Evolutionary conservation across 208 protist species (phyloP).

Genomic region (Acanthamoeba divionensis): DNA sequence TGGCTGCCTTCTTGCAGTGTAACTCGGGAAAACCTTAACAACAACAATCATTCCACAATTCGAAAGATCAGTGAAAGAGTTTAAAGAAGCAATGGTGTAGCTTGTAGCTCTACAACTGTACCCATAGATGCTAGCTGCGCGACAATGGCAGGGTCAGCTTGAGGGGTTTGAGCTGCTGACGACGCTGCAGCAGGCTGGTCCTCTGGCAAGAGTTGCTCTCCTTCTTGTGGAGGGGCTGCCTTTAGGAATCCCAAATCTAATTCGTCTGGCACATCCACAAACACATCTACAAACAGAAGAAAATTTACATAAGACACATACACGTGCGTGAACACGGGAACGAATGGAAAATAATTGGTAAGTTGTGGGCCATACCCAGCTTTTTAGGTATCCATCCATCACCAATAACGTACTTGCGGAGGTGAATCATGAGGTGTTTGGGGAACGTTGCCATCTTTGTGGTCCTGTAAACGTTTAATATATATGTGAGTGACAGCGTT

Average conservation of each 20-base stretch:
- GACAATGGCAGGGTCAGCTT: neutral
- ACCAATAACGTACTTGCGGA: conserved; percentile 66
- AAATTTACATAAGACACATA: neutral
- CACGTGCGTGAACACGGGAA: neutral
- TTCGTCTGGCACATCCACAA: conserved; percentile 67
- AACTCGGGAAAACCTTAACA: conserved; percentile 47
- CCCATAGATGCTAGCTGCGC: conserved; percentile 43
- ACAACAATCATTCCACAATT: too few species aligned
- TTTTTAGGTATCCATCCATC: conserved; percentile 71
- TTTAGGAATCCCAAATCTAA: conserved; percentile 60
- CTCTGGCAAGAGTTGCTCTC: conserved; percentile 68
- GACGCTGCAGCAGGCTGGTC: neutral
- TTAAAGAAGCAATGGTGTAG: too few species aligned
- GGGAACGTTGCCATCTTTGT: conserved; percentile 68
- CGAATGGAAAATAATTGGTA: neutral
- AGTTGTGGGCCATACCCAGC: conserved; percentile 43
- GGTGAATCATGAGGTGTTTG: conserved; percentile 67
- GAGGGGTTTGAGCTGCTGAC: neutral
- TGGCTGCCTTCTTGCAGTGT: conserved; percentile 31
- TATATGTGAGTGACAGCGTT: neutral
- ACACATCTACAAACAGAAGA: conserved; percentile 56
- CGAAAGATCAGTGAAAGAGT: too few species aligned
- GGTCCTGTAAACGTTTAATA: conserved; percentile 1
- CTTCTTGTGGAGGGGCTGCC: conserved; percentile 5
- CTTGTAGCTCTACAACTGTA: too few species aligned